These are phyloP conservation scores for Neltuma alba DNA, from an alignment of 306 rosid species.

Conservation along the genomic window DNA sequence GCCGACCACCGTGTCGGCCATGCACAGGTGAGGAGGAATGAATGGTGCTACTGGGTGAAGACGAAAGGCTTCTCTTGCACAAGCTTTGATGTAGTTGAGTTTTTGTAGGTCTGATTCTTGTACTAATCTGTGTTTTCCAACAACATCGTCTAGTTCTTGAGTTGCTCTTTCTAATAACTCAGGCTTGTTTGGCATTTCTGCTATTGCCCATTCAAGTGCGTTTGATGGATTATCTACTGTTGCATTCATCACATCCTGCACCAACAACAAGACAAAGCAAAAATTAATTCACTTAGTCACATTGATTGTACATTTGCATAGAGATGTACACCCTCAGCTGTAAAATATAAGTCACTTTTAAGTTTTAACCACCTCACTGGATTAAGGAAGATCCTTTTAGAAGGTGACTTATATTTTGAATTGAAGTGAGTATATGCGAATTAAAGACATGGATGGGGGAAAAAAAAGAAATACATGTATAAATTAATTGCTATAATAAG, in stretches of 20 bases:
- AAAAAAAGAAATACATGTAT: no score
- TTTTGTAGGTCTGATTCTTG: background rate
- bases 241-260: background rate
- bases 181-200: background rate
- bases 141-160: background rate
- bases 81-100: background rate
- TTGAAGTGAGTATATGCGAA: no score
- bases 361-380: no score
- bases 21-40: background rate
- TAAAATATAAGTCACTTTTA: no score
- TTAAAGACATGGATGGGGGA: no score
- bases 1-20: background rate
- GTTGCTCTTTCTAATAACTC: background rate
- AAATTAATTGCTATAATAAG: no score
- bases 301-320: no score
- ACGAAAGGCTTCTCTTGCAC: background rate
- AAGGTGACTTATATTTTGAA: no score
- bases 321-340: no score
- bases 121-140: background rate
- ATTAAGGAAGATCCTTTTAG: no score
- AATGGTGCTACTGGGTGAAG: background rate
- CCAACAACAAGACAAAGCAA: no score
- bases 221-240: background rate
- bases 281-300: no score
- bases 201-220: background rate